Evolutionary conservation across 2,329 filamentous ascomycete species (phyloP), one percentile per base, ranked within the genome.

Genomic region (Didymella pomorum): DNA sequence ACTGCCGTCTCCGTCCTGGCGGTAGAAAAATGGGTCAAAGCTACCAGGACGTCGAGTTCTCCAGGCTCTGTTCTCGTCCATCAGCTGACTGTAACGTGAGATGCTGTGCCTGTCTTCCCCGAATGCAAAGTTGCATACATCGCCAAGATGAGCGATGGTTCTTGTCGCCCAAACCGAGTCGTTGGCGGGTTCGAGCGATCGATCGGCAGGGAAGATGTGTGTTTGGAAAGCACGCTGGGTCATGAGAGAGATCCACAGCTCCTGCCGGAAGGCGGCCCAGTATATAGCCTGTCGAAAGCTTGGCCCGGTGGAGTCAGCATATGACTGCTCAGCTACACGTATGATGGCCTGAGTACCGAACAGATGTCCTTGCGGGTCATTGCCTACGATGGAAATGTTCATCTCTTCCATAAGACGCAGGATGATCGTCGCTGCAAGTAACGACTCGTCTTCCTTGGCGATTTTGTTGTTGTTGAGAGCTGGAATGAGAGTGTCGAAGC

Each of bases 151-250:
- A 8, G 72, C 72, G 42, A 79, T 79, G 18, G 78, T 78, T 11
- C 78, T 71, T 31, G 78, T 79, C 18, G 78, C 77, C 78, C 78
- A 80, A 7, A 75, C 69, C 4, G 76, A 77, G 54, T 80, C 78
- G 23, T 73, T 73, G 1, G 76, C 73, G 16, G 75, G 72, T 50
- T 78, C 74, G 8, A 78, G 71, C 0, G 76, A 78, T 14, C 78
- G 71, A 63, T 79, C 76, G 23, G 72, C 71, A 2, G 72, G 71
- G n/a, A 76, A 76, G 4, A 76, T 75, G 39, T 76, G 72, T 16
- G 75, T 44, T 31, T 74, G 72, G 35, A 76, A 76, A 9, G 74
- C 69, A 29, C 72, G 70, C 42, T 76, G 74, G 1, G 73, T 71
- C 73, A 75, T 76, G 12, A 76, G 55, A 12, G 73, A 74, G 23